Evolutionary conservation across 2,329 filamentous ascomycete genomes (phyloP), one percentile per base, ranked within the genome.

Genomic region (Clonostachys rhizophaga): DNA sequence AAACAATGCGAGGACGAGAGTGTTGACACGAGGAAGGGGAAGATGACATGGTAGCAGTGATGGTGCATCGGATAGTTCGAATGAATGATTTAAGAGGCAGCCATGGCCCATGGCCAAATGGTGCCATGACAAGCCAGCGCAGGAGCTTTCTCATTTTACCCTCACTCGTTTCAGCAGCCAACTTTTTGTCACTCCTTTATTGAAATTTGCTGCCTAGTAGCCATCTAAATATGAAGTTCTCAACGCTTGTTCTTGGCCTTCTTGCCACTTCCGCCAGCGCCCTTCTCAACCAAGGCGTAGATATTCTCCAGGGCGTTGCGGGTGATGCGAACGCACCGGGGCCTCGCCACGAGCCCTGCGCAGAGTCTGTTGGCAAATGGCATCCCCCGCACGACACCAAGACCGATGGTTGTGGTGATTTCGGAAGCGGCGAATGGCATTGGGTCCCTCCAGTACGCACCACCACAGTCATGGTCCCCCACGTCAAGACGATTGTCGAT

Each of bases 391-490:
- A 70, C 57, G 51, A 55, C 30, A 55, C 67, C 47, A 51, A 54
- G 53, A 69, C 69, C 30, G 66, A 69, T 46, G 58, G 54, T 49
- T 69, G 66, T 49, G 62, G 68, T 48, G 51, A 58, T 49, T 50
- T 59, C 42, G 52, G 50, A 34, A 52, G 55, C 16, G 40, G 59
- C 34, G 55, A 53, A 30, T 69, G 67, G 66, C 65, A 70, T 54
- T 69, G 56, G 51, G 62, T 66, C 39, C 62, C 63, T 50, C 59
- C 59, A 39, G 72, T 66, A 67, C 66, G 63, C 24, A 71, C 67
- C 36, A 69, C 64, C 60, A 73, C 69, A 50, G 54, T 72, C 55
- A 70, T 62, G 45, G 57, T 58, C 45, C 71, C 69, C 17, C 56
- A 60, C 39, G 57, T 62, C 44, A 61, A 60, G 47, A 74, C 70